Base-by-base conservation (phyloP, 2,329 filamentous ascomycete genomes). In the Colletotrichum magnum region DNA sequence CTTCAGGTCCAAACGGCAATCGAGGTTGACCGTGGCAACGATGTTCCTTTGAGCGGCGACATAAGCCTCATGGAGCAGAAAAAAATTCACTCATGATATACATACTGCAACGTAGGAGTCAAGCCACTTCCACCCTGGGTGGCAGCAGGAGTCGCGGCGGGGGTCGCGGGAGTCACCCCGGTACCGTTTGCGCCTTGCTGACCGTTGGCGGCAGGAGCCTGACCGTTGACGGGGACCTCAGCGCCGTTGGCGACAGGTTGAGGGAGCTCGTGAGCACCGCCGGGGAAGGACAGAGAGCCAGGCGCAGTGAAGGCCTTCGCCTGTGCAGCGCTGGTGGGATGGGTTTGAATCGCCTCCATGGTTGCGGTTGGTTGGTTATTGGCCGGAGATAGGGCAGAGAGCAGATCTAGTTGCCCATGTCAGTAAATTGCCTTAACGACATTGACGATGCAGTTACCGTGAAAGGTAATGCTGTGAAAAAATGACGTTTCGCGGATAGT, bases 1-100 rank as follows among this genome's bases (percentile, higher is more conserved):
- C 92, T 98, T 98, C 75, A 99, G 89, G 81, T 99, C 96, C 85
- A 98, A 86, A 76, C 95, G 95, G 85, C 95, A 98, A 87, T 97
- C 94, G 79, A 98, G 89, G 83, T 98, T 98, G 86, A 98, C 96
- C 75, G 96, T 99, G 75, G 96, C 95, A 83, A 98, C 95, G 85
- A 98, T 97, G 86, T 98, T 98, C 91, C 94, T 97, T 36, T 94
- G 78, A 36, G 73, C 78, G 77, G 78, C 76, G 75, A 81, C 79
- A 86, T 90, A 84, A 90, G 88, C 84, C 81, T 85, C 84, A 79
- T 77, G 79, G 75, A 80, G 77, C 77, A 79, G 71, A 71, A 71
- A 64, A 70, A 72, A 75, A 64, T 72, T 36, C 74, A 79, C 73
- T 76, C 76, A 78, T 74, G 72, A 76, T 73, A 91, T 92, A 96